Base-by-base conservation (phyloP, 495 filamentous ascomycete species). In the Monascus purpureus region DNA sequence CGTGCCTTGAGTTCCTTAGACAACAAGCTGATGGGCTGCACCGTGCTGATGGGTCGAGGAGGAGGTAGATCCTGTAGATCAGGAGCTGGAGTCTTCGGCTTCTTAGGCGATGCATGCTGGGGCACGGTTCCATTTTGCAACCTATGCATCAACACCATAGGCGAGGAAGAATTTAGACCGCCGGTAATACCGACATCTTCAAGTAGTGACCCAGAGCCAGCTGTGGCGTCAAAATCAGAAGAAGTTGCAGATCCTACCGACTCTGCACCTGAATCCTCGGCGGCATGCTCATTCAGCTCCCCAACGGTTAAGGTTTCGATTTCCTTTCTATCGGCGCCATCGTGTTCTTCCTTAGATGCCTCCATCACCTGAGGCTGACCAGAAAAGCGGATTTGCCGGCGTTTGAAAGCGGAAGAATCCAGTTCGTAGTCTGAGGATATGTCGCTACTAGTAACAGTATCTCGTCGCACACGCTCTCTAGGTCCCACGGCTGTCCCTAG, bases 391-490 rank as follows among this genome's bases (percentile, higher is more conserved):
- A 75, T 60, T 28, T 67, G 75, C 40, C 53, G 73, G 45, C 56
- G 64, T 54, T 54, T 79, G 61, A 75, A 80, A 3, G 68, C 61
- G 8, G 74, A 73, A 1, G 74, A 59, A 25, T 85, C 82, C 24
- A 85, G 63, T 37, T 90, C 85, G 44, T 88, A 87, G 40, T 93
- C 85, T 0, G 85, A 92, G 1, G 84, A 93, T 39, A 95, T 69
- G 32, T 95, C 86, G 50, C 83, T 92, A 52, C 85, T 93, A 1
- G 86, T 92, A 6, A 82, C 77, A 0, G 86, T 95, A 49, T 92
- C 86, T 38, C 84, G 63, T 29, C 86, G 70, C 2, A 77, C 70
- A 2, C 84, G 66, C 50, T 78, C 75, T 52, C 82, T 83, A 8
- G 80, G 67, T 7, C 69, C 70, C 41, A 86, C 78, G 11, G 84